These are phyloP conservation scores for Fonsecaea multimorphosa DNA, from an alignment of 2,329 filamentous ascomycete species.

Conservation along the genomic window DNA sequence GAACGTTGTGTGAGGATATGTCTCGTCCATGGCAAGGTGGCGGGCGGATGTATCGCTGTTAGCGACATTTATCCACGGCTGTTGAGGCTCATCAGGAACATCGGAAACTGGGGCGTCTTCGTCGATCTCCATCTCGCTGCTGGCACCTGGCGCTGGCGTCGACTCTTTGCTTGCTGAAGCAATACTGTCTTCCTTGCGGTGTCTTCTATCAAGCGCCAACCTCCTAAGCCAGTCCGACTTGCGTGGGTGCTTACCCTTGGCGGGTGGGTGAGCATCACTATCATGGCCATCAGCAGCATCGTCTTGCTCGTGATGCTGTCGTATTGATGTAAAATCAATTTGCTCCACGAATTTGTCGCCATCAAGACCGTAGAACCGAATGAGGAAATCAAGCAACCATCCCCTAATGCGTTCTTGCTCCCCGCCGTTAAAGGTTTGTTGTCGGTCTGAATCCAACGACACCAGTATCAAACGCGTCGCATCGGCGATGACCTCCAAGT, in stretches of 20 bases:
- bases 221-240: conserved; percentile 79
- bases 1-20: conserved; percentile 79
- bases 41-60: conserved; percentile 63
- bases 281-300: conserved; percentile 68
- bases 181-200: conserved; percentile 80
- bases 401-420: conserved; percentile 76
- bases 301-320: conserved; percentile 75
- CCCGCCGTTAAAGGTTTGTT: conserved; percentile 55
- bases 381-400: conserved; percentile 78
- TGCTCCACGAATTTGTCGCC: conserved; percentile 69
- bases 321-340: conserved; percentile 64
- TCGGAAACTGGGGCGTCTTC: conserved; percentile 71
- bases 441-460: conserved; percentile 58
- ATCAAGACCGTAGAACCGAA: conserved; percentile 76
- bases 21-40: conserved; percentile 73
- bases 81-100: conserved; percentile 44
- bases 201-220: conserved; percentile 80
- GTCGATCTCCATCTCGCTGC: conserved; percentile 54
- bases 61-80: conserved; percentile 61
- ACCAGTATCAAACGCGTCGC: conserved; percentile 56
- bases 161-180: conserved; percentile 82
- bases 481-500: conserved; percentile 69
- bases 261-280: conserved; percentile 73
- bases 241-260: conserved; percentile 73
- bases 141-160: conserved; percentile 62